Evolutionary conservation across 192 early-diverging fungal genomes (phyloP), one percentile per base, ranked within the genome.

Genomic region (Backusella luteola): DNA sequence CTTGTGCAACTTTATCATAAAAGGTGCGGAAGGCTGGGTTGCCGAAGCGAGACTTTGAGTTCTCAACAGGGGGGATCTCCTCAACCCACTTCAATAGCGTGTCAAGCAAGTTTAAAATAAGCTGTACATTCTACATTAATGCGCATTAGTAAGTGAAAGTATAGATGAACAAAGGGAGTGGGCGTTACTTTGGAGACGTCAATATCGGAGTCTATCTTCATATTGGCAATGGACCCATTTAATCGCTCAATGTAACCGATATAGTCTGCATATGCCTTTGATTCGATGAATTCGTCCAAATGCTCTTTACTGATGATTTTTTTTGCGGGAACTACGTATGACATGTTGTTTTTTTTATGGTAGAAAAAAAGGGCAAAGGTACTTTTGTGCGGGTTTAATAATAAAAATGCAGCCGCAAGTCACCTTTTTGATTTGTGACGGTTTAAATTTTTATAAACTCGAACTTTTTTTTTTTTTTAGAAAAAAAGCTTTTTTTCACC

Each of bases 21-120:
- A 96, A 98, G 26, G 88, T 86, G 42, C 90, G 91, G 84, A 98
- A 99, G 2, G 95, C 90, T n/a, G 94, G 93, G 86, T 99, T 99
- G 35, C 97, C 97, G 77, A 98, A 99, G 4, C 97, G 87, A 73
- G 92, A 89, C 73, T 91, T 91, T 69, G 87, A 85, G 46, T 92
- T 92, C 67, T 94, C 87, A 6, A 91, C 85, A 12, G 97, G 94
- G 49, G 87, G 86, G 12, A 94, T 93, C 21, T 92, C 89, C 39
- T 87, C 80, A 46, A 87, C 85, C 75, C 86, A 87, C 14, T 87
- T 73, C 36, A 88, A 85, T 14, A 96, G 75, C 0, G 81, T 81
- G 71, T 94, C 92, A n/a, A 98, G 82, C 1, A 93, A 66, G 3
- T 82, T 77, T 23, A 95, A 35, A 35, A 98, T 87, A 19, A 85